Percentiles rank a stretch among this genome's conserved stretches.
phyloP scores from a whole-genome alignment of 768 basidiomycete species.

The Amanita exitialis region DNA sequence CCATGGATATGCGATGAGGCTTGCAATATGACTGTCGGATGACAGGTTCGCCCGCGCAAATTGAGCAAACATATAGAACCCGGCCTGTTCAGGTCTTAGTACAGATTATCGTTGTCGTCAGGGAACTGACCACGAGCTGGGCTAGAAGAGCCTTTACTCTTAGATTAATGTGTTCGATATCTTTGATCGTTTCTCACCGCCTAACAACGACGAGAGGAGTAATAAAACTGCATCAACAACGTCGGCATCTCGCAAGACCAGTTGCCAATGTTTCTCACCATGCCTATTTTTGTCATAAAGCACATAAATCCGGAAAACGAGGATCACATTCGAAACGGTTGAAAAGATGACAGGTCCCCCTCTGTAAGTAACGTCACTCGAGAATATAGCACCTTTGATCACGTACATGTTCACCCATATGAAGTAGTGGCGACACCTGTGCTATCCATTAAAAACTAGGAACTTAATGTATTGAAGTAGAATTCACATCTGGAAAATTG shows the following conservation, averaged over 20 bases:
- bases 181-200: too few relatives aligned
- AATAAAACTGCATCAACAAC: background rate
- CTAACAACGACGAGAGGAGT: background rate
- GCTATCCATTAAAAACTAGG: background rate
- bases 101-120: too few relatives aligned
- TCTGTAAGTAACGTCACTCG: background rate
- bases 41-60: too few relatives aligned
- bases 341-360: background rate
- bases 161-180: too few relatives aligned
- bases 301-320: background rate
- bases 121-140: too few relatives aligned
- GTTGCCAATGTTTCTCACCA: background rate
- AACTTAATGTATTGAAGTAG: background rate
- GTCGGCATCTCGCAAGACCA: background rate
- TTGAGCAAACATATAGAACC: too few relatives aligned
- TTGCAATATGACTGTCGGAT: too few relatives aligned
- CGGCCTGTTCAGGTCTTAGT: too few relatives aligned
- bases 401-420: background rate
- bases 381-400: background rate
- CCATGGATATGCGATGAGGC: too few relatives aligned
- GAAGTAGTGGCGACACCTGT: background rate
- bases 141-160: too few relatives aligned
- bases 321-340: background rate
- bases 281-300: background rate
- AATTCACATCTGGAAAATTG: background rate